Evolutionary conservation across 2,329 filamentous ascomycete species (phyloP).

Genomic region (Acrocalymma vagum): DNA sequence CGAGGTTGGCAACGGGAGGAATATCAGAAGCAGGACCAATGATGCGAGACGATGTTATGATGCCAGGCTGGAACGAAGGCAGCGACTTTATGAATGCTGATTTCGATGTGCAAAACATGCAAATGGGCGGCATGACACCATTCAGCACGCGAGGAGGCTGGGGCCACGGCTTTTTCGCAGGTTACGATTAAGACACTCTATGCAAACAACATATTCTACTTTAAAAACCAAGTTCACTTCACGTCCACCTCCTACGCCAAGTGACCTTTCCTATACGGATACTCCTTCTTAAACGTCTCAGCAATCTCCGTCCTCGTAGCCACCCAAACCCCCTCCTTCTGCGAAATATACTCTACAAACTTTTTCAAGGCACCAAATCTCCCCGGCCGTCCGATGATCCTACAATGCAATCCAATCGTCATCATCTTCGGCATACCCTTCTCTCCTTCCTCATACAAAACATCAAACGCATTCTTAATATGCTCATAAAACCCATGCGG

Average conservation of each 20-base stretch:
- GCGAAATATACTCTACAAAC: conserved; percentile 62
- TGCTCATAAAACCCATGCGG: conserved; percentile 56
- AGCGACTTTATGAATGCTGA: conserved; percentile 2
- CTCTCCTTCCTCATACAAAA: conserved; percentile 61
- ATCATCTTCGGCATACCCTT: conserved; percentile 64
- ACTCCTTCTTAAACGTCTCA: conserved; percentile 57
- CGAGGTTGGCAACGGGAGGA: conserved; percentile 7
- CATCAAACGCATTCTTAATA: conserved; percentile 62
- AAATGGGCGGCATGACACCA: conserved; percentile 6
- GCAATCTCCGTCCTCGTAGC: conserved; percentile 63
- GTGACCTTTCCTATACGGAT: conserved; percentile 57
- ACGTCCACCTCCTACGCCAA: conserved; percentile 26
- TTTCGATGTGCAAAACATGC: conserved; percentile 9
- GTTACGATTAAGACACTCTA: conserved; percentile 16
- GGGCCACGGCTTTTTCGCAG: conserved; percentile 26
- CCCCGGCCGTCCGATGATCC: conserved; percentile 62
- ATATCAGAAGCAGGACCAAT: conserved; percentile 14
- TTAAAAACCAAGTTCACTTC: no score
- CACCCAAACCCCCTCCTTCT: conserved; percentile 65
- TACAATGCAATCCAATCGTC: conserved; percentile 64
- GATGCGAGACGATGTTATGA: conserved; percentile 3
- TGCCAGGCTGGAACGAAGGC: conserved; percentile 6
- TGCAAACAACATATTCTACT: no score
- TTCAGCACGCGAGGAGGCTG: conserved; percentile 15
- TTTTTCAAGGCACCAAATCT: conserved; percentile 60